Evolutionary conservation across 257 asterid species (phyloP), one percentile per base, ranked within the genome.

Genomic region (Gentiana straminea): DNA sequence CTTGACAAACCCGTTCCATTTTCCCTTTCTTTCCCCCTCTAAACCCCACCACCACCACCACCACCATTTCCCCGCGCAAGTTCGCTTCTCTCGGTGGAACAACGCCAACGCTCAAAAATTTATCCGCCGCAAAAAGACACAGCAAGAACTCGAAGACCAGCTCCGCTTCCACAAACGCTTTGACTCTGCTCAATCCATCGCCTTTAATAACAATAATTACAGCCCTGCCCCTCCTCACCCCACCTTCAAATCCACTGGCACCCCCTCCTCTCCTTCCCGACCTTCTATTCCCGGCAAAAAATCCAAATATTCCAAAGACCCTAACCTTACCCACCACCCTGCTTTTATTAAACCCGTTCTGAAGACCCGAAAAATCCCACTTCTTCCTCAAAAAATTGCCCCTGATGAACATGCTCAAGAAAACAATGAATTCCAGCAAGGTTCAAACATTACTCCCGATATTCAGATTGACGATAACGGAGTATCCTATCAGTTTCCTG

Each of bases 1-100:
- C 9, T 54, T 72, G 37, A 78, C 65, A 69, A 56, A 72, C 51
- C 68, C 75, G 10, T 69, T 79, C 56, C 91, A 77, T 51, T 90
- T 82, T 60, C 94, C 98, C 34, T 37, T 82, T 12, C 79, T 86
- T 49, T 74, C 87, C 41, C 96, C 98, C 46, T 80, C 81, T 49
- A 73, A 67, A 46, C 76, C 73, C 70, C 77, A 63, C 57, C 37
- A 4, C 50, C 76, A 62, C 33, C 65, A 63, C 4, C 73, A 68
- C 70, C 78, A 63, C 77, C 84, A 75, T 33, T 61, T 70, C 7
- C 57, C 80, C 61, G 75, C 94, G 54, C 86, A 80, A 59, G 61
- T 87, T 73, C 93, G 94, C 66, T 84, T 87, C 79, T 79, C 98
- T 5, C 84, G 98, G 49, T 91, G 98, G 98, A 87, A 91, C 94